phyloP scores from a whole-genome alignment of 2,329 filamentous ascomycete genomes.

The Exophiala sp. region DNA sequence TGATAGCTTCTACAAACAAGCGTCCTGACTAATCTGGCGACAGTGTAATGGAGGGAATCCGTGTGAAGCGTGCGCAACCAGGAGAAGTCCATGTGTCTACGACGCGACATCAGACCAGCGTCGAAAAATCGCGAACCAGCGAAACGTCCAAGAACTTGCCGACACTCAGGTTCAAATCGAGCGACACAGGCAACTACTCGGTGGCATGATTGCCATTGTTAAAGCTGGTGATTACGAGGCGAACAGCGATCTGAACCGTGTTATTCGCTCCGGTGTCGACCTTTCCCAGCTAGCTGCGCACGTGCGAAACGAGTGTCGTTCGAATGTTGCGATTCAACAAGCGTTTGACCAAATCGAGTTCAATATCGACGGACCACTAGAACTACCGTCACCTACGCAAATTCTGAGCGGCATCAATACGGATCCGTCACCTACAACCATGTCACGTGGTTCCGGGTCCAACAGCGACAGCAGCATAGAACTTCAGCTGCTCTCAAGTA shows the following conservation, averaged over 20 bases:
- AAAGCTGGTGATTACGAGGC: slow-evolving; percentile 20
- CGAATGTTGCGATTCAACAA: slow-evolving; percentile 22
- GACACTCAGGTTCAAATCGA: slow-evolving; percentile 22
- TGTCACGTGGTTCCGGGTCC: slow-evolving; percentile 1
- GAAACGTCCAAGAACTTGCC: slow-evolving; percentile 26
- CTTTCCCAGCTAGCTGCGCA: slow-evolving; percentile 27
- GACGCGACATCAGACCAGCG: slow-evolving; percentile 28
- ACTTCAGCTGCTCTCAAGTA: neutral
- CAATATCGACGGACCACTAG: slow-evolving; percentile 19
- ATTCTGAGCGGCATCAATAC: slow-evolving; percentile 6
- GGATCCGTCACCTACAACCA: neutral
- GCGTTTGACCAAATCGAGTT: slow-evolving; percentile 26
- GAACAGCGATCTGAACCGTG: slow-evolving; percentile 19
- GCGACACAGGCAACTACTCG: slow-evolving; percentile 23
- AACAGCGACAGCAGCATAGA: slow-evolving; percentile 7
- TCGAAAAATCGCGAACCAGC: slow-evolving; percentile 27
- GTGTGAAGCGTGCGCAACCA: slow-evolving; percentile 26
- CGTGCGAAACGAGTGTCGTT: slow-evolving; percentile 26
- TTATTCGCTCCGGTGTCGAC: slow-evolving; percentile 24
- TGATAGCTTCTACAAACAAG: too few relatives aligned
- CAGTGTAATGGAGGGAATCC: slow-evolving; percentile 27
- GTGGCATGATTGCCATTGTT: slow-evolving; percentile 27
- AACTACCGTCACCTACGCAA: slow-evolving; percentile 26
- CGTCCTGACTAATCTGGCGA: neutral
- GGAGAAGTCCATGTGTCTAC: slow-evolving; percentile 25